A percentile compares a stretch with the other conserved stretches of the same genome.
Evolutionary conservation across 192 early-diverging fungal genomes (phyloP).

Genomic region (Neocallimastix lanati): DNA sequence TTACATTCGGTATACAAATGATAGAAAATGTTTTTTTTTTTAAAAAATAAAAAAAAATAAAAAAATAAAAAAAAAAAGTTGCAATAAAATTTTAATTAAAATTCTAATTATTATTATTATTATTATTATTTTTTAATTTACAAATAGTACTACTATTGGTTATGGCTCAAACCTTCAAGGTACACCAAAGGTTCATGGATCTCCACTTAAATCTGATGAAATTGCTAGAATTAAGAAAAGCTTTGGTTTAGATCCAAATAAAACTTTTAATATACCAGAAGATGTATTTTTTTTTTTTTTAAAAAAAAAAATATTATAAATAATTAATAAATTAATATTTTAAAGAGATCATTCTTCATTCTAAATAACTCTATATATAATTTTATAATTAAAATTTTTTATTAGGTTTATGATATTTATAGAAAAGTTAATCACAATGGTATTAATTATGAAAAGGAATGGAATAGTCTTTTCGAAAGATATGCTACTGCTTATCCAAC

Average conservation of each 20-base stretch:
- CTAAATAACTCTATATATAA: too few species aligned
- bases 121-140: too few species aligned
- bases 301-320: not conserved
- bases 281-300: slow-evolving; percentile 34
- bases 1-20: slow-evolving; percentile 25
- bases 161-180: slow-evolving; percentile 78
- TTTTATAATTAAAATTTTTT: too few species aligned
- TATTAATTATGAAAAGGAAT: slow-evolving; percentile 43
- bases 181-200: slow-evolving; percentile 82
- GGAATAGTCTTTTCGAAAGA: slow-evolving; percentile 50
- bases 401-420: slow-evolving; percentile 23
- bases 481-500: slow-evolving; percentile 54
- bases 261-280: slow-evolving; percentile 62
- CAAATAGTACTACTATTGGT: slow-evolving; percentile 68
- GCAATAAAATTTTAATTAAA: too few species aligned
- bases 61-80: too few species aligned
- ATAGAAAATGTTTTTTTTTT: too few species aligned
- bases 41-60: too few species aligned
- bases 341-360: too few species aligned
- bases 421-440: slow-evolving; percentile 33
- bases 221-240: slow-evolving; percentile 60
- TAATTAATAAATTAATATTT: too few species aligned
- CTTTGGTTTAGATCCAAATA: too few species aligned
- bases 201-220: slow-evolving; percentile 60
- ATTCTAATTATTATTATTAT: too few species aligned